phyloP scores from a whole-genome alignment of 2,329 filamentous ascomycete genomes.

The Mycosphaerella arachidis region DNA sequence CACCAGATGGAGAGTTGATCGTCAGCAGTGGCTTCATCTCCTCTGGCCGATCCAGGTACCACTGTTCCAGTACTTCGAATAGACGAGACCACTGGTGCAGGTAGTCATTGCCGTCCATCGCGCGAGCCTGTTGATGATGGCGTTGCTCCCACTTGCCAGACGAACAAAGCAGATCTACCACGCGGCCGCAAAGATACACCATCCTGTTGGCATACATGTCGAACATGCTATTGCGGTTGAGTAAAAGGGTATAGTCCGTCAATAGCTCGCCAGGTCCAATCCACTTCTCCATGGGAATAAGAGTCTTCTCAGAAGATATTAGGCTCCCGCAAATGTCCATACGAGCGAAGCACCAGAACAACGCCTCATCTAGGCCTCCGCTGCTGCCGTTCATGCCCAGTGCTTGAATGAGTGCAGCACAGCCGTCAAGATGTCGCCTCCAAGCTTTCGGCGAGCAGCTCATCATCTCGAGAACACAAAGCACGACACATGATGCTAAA shows the following conservation, averaged over 20 bases:
- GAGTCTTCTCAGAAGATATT: slow-evolving; percentile 49
- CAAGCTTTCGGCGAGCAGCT: slow-evolving; percentile 49
- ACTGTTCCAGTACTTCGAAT: slow-evolving; percentile 33
- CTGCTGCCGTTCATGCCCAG: slow-evolving; percentile 50
- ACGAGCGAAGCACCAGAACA: slow-evolving; percentile 57
- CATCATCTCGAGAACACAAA: slow-evolving; percentile 49
- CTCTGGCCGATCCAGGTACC: slow-evolving; percentile 31
- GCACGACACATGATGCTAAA: slow-evolving; percentile 46
- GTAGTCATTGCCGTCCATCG: slow-evolving; percentile 29
- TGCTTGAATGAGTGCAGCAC: slow-evolving; percentile 50
- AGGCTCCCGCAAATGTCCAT: slow-evolving; percentile 56
- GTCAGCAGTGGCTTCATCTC: slow-evolving; percentile 34
- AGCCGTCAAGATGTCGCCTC: slow-evolving; percentile 54
- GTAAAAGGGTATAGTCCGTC: slow-evolving; percentile 35
- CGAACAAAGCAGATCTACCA: slow-evolving; percentile 33
- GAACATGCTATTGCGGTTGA: slow-evolving; percentile 35
- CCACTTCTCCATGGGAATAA: slow-evolving; percentile 50
- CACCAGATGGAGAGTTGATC: slow-evolving; percentile 20
- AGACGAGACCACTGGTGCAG: slow-evolving; percentile 31
- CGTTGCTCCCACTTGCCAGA: slow-evolving; percentile 30
- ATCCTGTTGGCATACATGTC: slow-evolving; percentile 59
- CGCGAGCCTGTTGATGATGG: slow-evolving; percentile 12
- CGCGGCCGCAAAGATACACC: slow-evolving; percentile 53
- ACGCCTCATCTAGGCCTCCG: slow-evolving; percentile 49
- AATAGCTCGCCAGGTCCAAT: slow-evolving; percentile 37